Percentiles rank a stretch among this genome's conserved stretches.
Evolutionary conservation across 345 rosid genomes (phyloP).

Genomic region (Erucastrum elatum): DNA sequence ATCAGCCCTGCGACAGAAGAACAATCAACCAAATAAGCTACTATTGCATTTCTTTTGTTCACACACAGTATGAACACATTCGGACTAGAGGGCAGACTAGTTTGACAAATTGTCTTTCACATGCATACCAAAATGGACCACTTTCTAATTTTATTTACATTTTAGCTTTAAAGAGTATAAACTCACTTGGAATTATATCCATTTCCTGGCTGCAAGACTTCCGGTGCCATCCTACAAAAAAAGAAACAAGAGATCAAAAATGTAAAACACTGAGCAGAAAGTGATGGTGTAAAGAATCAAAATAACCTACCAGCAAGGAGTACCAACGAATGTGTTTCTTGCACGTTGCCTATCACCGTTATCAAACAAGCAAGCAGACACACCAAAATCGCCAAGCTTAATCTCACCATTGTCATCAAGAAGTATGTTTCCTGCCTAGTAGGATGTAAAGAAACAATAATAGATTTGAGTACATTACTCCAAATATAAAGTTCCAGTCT

Average conservation of each 20-base stretch:
- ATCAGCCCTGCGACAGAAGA: conserved; percentile 75
- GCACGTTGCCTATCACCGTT: conserved; percentile 92
- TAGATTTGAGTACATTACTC: neutral
- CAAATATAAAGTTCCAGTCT: neutral
- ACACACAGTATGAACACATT: conserved; percentile 2
- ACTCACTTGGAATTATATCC: conserved; percentile 98
- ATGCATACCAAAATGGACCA: conserved; percentile 13
- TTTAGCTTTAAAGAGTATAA: neutral
- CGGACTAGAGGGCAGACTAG: neutral
- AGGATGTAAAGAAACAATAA: conserved; percentile 12
- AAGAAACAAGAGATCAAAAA: conserved; percentile 21
- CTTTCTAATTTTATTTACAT: neutral
- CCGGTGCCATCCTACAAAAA: conserved; percentile 96
- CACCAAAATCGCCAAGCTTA: conserved; percentile 98
- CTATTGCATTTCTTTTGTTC: conserved; percentile 12
- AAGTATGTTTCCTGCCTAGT: conserved; percentile 97
- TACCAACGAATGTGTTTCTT: conserved; percentile 97
- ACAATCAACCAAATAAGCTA: conserved; percentile 32
- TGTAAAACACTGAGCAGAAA: neutral
- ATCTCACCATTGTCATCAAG: conserved; percentile 76
- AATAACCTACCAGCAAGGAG: conserved; percentile 90
- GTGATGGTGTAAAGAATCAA: neutral
- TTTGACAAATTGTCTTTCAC: conserved; percentile 4
- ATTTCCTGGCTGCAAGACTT: conserved; percentile 96
- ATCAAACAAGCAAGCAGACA: conserved; percentile 98